Percentiles rank a stretch among this genome's conserved stretches.
Evolutionary conservation across 192 early-diverging fungal genomes (phyloP).

Genomic region (Endogone sp.): DNA sequence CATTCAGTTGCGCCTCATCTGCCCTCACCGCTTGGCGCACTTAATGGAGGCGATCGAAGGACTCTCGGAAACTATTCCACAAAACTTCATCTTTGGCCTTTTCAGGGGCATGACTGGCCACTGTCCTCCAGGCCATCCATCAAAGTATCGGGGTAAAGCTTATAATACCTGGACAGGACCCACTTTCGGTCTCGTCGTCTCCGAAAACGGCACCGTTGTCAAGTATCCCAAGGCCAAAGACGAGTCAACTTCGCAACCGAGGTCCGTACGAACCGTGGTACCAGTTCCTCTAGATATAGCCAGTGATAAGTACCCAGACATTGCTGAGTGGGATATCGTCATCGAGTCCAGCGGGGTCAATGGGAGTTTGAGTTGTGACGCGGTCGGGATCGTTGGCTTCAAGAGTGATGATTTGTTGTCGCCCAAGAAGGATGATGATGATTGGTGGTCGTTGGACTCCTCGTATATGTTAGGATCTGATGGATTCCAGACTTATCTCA

Average conservation of each 20-base stretch:
- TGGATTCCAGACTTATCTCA: not conserved
- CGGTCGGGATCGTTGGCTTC: not conserved
- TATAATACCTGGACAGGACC: no score
- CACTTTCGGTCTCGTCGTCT: no score
- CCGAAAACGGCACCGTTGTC: no score
- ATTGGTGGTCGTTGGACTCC: not conserved
- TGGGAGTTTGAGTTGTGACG: not conserved
- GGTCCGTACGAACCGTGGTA: not conserved
- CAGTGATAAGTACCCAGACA: not conserved
- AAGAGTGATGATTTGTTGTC: no score
- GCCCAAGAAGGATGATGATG: not conserved
- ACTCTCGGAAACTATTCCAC: not conserved
- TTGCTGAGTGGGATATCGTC: not conserved
- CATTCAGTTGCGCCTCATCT: not conserved
- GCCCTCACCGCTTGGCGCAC: not conserved
- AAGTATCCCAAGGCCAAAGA: no score
- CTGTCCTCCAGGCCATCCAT: no score
- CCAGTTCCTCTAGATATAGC: not conserved
- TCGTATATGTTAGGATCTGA: not conserved
- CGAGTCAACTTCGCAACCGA: not conserved
- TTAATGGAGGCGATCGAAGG: not conserved
- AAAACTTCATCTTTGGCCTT: no score
- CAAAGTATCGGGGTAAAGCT: no score
- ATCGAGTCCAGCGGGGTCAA: not conserved
- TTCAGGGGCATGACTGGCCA: no score